These are phyloP conservation scores for Aegilops tauschii DNA, from an alignment of 176 grass and related monocot species.

Conservation along the genomic window DNA sequence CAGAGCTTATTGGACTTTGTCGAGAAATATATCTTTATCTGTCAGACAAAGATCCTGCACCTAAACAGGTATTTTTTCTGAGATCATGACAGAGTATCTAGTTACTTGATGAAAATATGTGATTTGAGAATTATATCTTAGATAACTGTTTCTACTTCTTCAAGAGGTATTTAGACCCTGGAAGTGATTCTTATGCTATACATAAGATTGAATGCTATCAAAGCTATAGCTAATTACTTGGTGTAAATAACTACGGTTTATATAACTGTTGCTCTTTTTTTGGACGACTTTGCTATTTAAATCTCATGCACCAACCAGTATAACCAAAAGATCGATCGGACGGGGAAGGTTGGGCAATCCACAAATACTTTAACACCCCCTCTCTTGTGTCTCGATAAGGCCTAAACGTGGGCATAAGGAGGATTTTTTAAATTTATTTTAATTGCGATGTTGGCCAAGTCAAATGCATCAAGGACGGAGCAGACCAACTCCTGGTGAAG, in stretches of 20 bases:
- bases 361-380: neutral
- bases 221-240: neutral
- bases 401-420: neutral
- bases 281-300: neutral
- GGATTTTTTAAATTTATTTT: too few species aligned
- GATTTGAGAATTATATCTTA: slow-evolving; percentile 3
- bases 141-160: neutral
- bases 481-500: too few species aligned
- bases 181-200: neutral
- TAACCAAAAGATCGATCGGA: neutral
- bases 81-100: neutral
- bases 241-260: neutral
- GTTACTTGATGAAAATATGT: neutral
- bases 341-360: neutral
- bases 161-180: neutral
- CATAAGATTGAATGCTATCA: neutral
- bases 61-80: slow-evolving; percentile 62
- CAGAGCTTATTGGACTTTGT: slow-evolving; percentile 94
- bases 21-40: slow-evolving; percentile 98
- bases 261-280: neutral
- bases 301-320: neutral
- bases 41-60: slow-evolving; percentile 72
- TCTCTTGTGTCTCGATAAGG: neutral
- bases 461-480: too few species aligned
- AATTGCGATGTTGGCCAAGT: too few species aligned